phyloP scores from a whole-genome alignment of 2,329 filamentous ascomycete genomes.

The Gaeumannomyces tritici region DNA sequence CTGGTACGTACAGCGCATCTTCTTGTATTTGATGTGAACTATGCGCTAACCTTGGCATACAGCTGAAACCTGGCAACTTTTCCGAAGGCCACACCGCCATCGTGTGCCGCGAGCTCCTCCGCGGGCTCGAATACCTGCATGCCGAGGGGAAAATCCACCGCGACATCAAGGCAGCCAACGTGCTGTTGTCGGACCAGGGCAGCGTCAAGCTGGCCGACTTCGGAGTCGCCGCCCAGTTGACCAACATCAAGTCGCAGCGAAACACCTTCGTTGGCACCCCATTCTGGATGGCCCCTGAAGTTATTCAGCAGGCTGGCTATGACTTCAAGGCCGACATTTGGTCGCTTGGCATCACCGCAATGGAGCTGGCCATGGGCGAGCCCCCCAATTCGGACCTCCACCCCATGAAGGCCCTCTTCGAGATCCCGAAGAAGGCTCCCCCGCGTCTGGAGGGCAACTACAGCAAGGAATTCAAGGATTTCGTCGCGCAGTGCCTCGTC shows the following conservation, averaged over 20 bases:
- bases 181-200: slow-evolving; percentile 81
- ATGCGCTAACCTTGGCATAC: slow-evolving; percentile 21
- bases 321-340: slow-evolving; percentile 92
- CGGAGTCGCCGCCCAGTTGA: slow-evolving; percentile 90
- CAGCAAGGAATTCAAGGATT: slow-evolving; percentile 88
- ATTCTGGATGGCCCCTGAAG: slow-evolving; percentile 95
- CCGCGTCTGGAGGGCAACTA: slow-evolving; percentile 79
- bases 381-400: slow-evolving; percentile 80
- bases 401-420: slow-evolving; percentile 88
- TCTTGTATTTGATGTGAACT: slow-evolving; percentile 12
- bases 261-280: slow-evolving; percentile 97
- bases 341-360: slow-evolving; percentile 85
- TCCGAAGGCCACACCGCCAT: slow-evolving; percentile 87
- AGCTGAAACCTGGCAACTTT: slow-evolving; percentile 78
- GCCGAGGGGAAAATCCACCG: slow-evolving; percentile 91
- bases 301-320: slow-evolving; percentile 75
- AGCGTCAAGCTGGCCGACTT: slow-evolving; percentile 97
- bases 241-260: slow-evolving; percentile 93
- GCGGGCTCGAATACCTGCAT: slow-evolving; percentile 88
- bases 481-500: slow-evolving; percentile 79
- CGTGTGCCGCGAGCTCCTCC: slow-evolving; percentile 82
- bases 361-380: slow-evolving; percentile 81
- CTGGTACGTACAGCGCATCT: slow-evolving; percentile 27
- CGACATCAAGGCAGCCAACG: slow-evolving; percentile 94
- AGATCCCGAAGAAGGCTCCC: slow-evolving; percentile 81